Evolutionary conservation across 164 flowering plant genomes (phyloP).

Genomic region (Chloranthus sessilifolius): DNA sequence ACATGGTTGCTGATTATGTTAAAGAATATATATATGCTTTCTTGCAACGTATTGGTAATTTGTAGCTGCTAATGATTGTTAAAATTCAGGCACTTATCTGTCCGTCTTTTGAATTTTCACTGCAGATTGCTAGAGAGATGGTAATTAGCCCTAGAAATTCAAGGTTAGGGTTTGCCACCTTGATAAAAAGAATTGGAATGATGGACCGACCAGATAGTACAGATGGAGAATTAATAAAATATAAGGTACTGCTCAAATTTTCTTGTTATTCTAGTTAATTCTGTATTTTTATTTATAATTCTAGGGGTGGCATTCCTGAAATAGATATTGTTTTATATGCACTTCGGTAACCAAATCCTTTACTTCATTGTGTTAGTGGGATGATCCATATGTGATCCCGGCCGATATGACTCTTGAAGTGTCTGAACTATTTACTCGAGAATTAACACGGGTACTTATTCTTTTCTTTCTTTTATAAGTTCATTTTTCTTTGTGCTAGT

Average conservation of each 20-base stretch:
- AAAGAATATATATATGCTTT: not conserved
- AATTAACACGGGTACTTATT: slow-evolving; percentile 74
- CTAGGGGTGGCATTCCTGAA: not conserved
- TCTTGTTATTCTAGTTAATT: not conserved
- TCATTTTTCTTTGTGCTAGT: not conserved
- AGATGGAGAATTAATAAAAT: slow-evolving; percentile 73
- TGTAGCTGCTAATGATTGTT: too few relatives aligned
- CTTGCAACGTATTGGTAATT: too few relatives aligned
- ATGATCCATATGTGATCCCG: slow-evolving; percentile 79
- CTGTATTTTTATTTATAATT: not conserved
- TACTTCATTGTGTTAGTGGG: slow-evolving; percentile 63
- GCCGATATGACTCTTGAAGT: slow-evolving; percentile 81
- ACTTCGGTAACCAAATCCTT: slow-evolving; percentile 11
- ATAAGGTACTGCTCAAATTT: slow-evolving; percentile 39
- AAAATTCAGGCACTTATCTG: not conserved
- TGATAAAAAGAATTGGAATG: slow-evolving; percentile 60
- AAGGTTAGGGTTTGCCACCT: slow-evolving; percentile 62
- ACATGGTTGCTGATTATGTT: not conserved
- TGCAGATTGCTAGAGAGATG: slow-evolving; percentile 95
- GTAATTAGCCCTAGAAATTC: slow-evolving; percentile 91
- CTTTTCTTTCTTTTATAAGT: slow-evolving; percentile 2
- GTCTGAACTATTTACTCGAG: slow-evolving; percentile 87
- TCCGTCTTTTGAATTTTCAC: slow-evolving; percentile 1
- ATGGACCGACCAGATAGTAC: slow-evolving; percentile 59
- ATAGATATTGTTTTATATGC: not conserved